Evolutionary conservation across 139 green algal species (phyloP), one percentile per base, ranked within the genome.

Genomic region (Auxenochlorella protothecoides): DNA sequence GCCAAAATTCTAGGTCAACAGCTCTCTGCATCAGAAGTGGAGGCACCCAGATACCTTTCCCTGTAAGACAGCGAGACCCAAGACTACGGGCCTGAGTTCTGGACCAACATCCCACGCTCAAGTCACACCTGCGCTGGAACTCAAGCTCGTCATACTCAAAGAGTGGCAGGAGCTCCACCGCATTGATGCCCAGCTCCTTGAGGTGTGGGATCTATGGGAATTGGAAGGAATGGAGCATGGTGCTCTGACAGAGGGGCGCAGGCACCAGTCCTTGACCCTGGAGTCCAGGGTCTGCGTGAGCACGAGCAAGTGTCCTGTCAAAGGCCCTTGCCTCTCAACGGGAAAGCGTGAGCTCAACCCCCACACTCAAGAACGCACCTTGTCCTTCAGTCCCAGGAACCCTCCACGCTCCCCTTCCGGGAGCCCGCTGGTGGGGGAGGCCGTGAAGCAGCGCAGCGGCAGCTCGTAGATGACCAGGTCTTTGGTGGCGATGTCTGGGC

Each of bases 391-490:
- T 4, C 91, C 91, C 62, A 80, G 55, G 71, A 91, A 96, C 16
- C 88, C 95, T 55, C 91, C 91, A 9, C 86, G 74, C 63, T 80
- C 65, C 15, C 63, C 73, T 51, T 69, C 57, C 3, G 80, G 72
- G 65, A 96, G 63, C 2, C 81, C 81, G 11, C 75, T 87, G 63
- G 80, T 84, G 6, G 74, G 11, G 60, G 82, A 72, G 0, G 89
- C 87, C 14, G 91, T 96, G 82, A 96, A 98, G n/a, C 89, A 92
- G 16, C 95, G 74, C 60, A 99, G 92, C 76, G 96, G 91, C 83
- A 93, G 91, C 86, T 99, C 95, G 77, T 99, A 99, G 27, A 99
- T 91, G 15, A 97, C 80, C 55, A 95, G 76, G 76, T 92, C 87
- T 61, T 89, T 67, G 5, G 72, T 61, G 59, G 78, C 60, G 59